phyloP scores from a whole-genome alignment of 2,329 filamentous ascomycete genomes.

The Pseudogymnoascus sp. region DNA sequence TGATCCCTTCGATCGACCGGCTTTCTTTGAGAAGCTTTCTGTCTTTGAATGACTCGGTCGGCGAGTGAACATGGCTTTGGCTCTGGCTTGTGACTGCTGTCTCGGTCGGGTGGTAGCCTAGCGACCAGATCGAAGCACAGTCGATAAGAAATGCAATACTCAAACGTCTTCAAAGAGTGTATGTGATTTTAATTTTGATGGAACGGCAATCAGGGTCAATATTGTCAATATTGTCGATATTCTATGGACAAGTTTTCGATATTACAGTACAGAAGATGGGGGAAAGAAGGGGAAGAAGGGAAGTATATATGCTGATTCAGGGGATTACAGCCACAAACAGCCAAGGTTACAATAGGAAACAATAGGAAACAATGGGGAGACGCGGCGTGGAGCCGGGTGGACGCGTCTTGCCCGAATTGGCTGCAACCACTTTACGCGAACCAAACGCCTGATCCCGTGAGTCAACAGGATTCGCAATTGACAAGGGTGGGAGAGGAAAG shows the following conservation, averaged over 20 bases:
- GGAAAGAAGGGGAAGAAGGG: not conserved
- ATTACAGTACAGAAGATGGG: not conserved
- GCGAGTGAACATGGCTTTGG: constrained; percentile 16
- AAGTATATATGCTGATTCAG: constrained; percentile 7
- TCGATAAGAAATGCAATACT: not conserved
- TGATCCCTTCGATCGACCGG: constrained; percentile 23
- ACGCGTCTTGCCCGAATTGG: constrained; percentile 11
- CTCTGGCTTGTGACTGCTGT: not conserved
- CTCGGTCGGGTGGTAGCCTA: constrained; percentile 6
- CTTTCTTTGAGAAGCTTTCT: constrained; percentile 27
- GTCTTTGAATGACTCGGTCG: constrained; percentile 21
- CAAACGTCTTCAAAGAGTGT: not conserved
- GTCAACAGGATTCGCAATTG: constrained; percentile 5
- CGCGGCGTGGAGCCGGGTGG: not conserved
- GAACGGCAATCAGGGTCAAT: not conserved
- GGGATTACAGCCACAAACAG: not conserved
- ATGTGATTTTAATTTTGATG: not conserved
- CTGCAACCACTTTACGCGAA: constrained; percentile 12
- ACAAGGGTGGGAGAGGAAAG: not conserved
- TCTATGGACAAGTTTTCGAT: not conserved
- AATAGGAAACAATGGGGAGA: constrained; percentile 12
- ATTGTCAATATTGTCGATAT: constrained; percentile 8
- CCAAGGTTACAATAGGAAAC: constrained; percentile 9
- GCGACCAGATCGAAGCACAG: constrained; percentile 1
- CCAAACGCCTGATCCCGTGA: constrained; percentile 11